Evolutionary conservation across 495 filamentous ascomycete species (phyloP).

Genomic region (Penicillium turbatum): DNA sequence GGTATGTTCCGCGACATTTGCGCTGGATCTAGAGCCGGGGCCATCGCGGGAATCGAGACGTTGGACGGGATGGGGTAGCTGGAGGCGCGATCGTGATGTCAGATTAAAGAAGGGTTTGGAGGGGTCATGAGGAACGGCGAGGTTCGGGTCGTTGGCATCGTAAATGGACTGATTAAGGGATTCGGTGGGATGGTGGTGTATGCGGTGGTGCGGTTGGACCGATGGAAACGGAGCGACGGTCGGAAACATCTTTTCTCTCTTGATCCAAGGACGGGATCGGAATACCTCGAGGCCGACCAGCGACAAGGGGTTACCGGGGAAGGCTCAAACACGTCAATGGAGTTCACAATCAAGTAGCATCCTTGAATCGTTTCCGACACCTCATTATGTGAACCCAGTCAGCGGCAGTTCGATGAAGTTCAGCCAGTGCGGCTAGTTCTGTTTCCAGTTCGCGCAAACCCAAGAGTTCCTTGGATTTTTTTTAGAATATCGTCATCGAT

Average conservation of each 20-base stretch:
- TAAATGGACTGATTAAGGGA: conserved; percentile 25
- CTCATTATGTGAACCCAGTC: conserved; percentile 41
- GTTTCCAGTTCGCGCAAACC: too few relatives aligned
- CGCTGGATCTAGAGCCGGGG: conserved; percentile 17
- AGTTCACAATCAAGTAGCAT: conserved; percentile 41
- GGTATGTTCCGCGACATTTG: conserved; percentile 60
- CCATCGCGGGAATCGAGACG: conserved; percentile 31
- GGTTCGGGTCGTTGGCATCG: conserved; percentile 27
- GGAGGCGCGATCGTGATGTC: conserved; percentile 31
- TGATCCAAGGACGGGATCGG: background rate
- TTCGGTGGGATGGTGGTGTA: conserved; percentile 33
- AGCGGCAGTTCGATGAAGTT: conserved; percentile 9
- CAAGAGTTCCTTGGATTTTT: too few relatives aligned
- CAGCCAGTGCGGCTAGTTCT: background rate
- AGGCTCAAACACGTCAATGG: conserved; percentile 21
- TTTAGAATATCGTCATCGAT: conserved; percentile 19
- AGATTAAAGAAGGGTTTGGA: conserved; percentile 27
- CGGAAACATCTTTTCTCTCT: conserved; percentile 39
- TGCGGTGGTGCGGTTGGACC: conserved; percentile 45
- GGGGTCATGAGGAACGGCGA: conserved; percentile 27
- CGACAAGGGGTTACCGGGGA: conserved; percentile 1
- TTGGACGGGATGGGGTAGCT: conserved; percentile 45
- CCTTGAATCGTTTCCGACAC: conserved; percentile 50
- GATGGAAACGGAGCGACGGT: conserved; percentile 43
- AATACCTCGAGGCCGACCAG: conserved; percentile 7